Evolutionary conservation across 495 filamentous ascomycete species (phyloP).

Genomic region (Hypoxylon subgilvum): DNA sequence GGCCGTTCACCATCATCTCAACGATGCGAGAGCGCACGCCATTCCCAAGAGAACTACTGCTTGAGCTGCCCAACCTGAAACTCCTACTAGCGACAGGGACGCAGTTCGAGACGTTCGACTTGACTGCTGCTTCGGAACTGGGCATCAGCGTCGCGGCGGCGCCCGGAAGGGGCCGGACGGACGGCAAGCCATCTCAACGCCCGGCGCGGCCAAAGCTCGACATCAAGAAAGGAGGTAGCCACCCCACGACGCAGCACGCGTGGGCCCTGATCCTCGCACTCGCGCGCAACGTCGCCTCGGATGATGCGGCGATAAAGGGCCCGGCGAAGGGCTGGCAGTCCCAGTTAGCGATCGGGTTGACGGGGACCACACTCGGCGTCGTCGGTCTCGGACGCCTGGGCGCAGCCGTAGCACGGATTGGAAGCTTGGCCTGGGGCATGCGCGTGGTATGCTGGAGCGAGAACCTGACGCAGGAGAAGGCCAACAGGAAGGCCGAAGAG

Average conservation of each 20-base stretch:
- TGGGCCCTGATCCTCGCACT: constrained; percentile 68
- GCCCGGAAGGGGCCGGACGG: constrained; percentile 41
- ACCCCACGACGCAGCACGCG: constrained; percentile 67
- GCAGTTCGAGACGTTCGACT: constrained; percentile 66
- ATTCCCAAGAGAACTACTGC: constrained; percentile 60
- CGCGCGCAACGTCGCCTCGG: constrained; percentile 62
- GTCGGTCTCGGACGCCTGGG: constrained; percentile 70
- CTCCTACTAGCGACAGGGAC: constrained; percentile 67
- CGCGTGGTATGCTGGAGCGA: constrained; percentile 68
- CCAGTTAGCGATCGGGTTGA: constrained; percentile 59
- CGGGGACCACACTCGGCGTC: constrained; percentile 64
- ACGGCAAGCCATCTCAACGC: constrained; percentile 8
- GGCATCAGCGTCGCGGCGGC: constrained; percentile 66
- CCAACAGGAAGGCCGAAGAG: constrained; percentile 60
- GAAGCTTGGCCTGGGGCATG: constrained; percentile 67
- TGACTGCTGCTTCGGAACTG: constrained; percentile 56
- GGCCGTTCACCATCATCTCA: constrained; percentile 64
- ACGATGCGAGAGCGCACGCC: constrained; percentile 71
- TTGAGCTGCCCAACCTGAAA: constrained; percentile 67
- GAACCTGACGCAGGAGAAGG: constrained; percentile 68
- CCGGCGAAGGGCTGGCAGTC: constrained; percentile 60
- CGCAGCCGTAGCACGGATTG: constrained; percentile 63
- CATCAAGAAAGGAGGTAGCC: constrained; percentile 48
- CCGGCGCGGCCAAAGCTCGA: constrained; percentile 29
- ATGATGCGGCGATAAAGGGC: constrained; percentile 63